These are phyloP conservation scores for Boletus vinaceobasis DNA, from an alignment of 768 basidiomycete species.

Conservation along the genomic window DNA sequence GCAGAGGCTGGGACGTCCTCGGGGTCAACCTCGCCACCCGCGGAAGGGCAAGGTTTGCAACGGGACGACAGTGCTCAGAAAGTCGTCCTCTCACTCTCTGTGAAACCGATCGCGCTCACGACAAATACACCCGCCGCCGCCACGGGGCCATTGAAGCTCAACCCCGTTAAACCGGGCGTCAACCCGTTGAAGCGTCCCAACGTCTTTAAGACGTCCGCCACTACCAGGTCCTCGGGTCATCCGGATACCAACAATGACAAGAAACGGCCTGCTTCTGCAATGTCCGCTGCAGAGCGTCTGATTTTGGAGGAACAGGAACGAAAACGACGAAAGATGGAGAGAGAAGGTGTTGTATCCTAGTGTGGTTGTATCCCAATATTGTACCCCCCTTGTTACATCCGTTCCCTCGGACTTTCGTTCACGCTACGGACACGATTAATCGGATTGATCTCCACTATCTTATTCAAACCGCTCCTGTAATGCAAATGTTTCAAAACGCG, in stretches of 20 bases:
- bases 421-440: neutral
- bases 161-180: conserved; percentile 38
- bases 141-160: conserved; percentile 52
- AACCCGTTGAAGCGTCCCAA: conserved; percentile 75
- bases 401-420: neutral
- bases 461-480: too few relatives aligned
- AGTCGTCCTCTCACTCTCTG: conserved; percentile 68
- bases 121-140: conserved; percentile 33
- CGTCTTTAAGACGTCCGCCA: conserved; percentile 57
- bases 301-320: conserved; percentile 90
- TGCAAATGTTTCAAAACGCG: too few relatives aligned
- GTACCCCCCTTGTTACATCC: conserved; percentile 8
- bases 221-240: conserved; percentile 29
- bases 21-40: conserved; percentile 36
- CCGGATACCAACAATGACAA: conserved; percentile 43
- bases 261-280: conserved; percentile 58
- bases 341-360: conserved; percentile 30
- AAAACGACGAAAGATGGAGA: conserved; percentile 76
- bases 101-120: conserved; percentile 43
- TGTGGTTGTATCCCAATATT: neutral
- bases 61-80: conserved; percentile 71
- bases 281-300: conserved; percentile 82
- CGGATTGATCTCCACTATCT: too few relatives aligned
- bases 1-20: conserved; percentile 37
- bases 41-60: conserved; percentile 56